Base-by-base conservation (phyloP, 106 monocot species). In the Chionographis japonica region DNA sequence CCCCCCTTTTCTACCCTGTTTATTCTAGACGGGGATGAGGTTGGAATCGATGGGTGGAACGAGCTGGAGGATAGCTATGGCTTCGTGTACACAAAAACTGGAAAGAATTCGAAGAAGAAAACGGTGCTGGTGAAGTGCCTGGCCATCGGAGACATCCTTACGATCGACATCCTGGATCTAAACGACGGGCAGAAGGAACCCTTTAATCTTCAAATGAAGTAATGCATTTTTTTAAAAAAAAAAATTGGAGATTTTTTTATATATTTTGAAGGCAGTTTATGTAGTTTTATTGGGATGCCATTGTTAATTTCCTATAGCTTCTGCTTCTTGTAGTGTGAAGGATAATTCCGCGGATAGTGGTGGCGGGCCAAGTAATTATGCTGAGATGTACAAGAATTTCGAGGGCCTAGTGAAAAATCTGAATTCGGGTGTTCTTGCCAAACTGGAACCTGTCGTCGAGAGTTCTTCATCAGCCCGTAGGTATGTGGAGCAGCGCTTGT, bases 11-110 rank as follows among this genome's bases (percentile, higher is more conserved):
- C 27, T 27, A 27, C 27, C 27, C 27, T 27, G 27, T 27, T 27
- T 39, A 55, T 72, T 73, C 66, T 70, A 85, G 86, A 83, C 51
- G 85, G 74, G 49, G 89, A 92, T 16, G 97, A 97, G 78, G 85
- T 92, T 4, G 92, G 89, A 9, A 77, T 90, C 18, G 97, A 97
- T 52, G 92, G 97, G 4, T 97, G 97, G 97, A 97, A 97, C 50
- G 83, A 86, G 52, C 68, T 82, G 36, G 92, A 92, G 52, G 87
- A 87, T 49, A 54, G 75, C 56, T 92, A 92, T 56, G 83, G 71
- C 0, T 97, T 97, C 62, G 75, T 87, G 15, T 97, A 97, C 64
- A 58, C 37, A 4, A 90, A 92, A 62, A 65, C 60, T 3, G 84
- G 83, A 20, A 82, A 81, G 36, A 83, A 76, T 12, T 20, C 8